Conservation (phyloP, 1,284 basidiomycete species). For the Puccinia novopanici region DNA sequence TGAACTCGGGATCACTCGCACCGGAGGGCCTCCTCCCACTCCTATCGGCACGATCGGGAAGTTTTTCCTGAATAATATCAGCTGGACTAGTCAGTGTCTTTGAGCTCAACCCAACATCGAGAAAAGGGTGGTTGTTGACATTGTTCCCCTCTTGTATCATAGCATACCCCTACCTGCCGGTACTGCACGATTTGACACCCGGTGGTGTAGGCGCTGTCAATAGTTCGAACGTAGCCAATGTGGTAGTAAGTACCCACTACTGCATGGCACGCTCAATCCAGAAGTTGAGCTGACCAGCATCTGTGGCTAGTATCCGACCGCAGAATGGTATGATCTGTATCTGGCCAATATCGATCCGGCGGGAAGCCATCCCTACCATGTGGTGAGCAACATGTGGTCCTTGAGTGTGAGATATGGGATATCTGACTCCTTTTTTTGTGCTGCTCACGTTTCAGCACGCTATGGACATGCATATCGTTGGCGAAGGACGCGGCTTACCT, state of each 20-base stretch:
- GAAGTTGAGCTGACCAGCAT: neutral
- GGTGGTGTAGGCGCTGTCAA: conserved; percentile 20
- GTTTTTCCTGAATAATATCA: conserved; percentile 40
- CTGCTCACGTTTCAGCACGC: conserved; percentile 19
- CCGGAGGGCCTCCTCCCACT: conserved; percentile 26
- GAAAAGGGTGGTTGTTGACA: too few relatives aligned
- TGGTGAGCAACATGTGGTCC: conserved; percentile 13
- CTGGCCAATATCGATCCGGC: conserved; percentile 30
- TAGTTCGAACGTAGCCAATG: conserved; percentile 37
- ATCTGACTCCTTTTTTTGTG: neutral
- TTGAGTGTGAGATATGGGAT: neutral
- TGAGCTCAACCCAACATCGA: too few relatives aligned
- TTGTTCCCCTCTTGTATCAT: too few relatives aligned
- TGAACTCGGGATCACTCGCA: neutral
- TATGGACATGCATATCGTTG: conserved; percentile 49
- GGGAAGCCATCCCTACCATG: conserved; percentile 26
- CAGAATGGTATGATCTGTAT: conserved; percentile 49
- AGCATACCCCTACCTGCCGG: conserved; percentile 43
- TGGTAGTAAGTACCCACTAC: conserved; percentile 10
- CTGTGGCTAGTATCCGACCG: conserved; percentile 21
- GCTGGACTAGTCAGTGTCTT: conserved; percentile 28
- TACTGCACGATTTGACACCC: conserved; percentile 40
- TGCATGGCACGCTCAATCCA: conserved; percentile 6
- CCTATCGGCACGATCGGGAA: conserved; percentile 24
- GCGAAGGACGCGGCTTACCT: conserved; percentile 30